phyloP scores from a whole-genome alignment of 352 stramenopile species.

The Blastocystis sp. region DNA sequence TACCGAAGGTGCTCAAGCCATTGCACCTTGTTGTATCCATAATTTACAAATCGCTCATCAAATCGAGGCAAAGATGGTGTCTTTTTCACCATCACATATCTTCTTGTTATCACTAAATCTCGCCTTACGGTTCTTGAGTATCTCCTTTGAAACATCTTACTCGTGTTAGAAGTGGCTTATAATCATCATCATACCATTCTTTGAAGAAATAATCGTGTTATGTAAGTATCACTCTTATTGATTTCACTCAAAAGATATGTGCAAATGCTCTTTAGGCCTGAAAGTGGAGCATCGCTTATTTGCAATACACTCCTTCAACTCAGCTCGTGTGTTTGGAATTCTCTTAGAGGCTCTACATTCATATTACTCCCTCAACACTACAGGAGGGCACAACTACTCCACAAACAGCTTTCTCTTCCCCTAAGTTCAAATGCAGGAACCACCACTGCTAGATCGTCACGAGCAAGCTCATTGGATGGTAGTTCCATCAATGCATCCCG shows the following conservation, averaged over 20 bases:
- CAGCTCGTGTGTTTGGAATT: constrained; percentile 10
- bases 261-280: constrained; percentile 30
- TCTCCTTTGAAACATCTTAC: constrained; percentile 65
- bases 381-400: no score
- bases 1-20: constrained; percentile 64
- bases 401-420: not conserved
- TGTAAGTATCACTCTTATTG: not conserved
- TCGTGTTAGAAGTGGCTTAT: constrained; percentile 8
- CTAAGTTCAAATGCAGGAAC: constrained; percentile 63
- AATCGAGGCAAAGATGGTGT: not conserved
- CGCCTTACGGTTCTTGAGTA: constrained; percentile 43
- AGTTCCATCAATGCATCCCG: constrained; percentile 14
- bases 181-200: constrained; percentile 25
- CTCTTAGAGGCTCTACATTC: not conserved
- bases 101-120: not conserved
- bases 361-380: not conserved
- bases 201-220: constrained; percentile 48
- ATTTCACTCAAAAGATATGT: constrained; percentile 1
- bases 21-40: constrained; percentile 67
- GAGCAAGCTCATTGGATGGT: not conserved
- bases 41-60: constrained; percentile 66
- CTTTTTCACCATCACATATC: constrained; percentile 61
- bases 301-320: constrained; percentile 22
- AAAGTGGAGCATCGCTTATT: constrained; percentile 18
- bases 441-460: constrained; percentile 37